A percentile compares a stretch with the other conserved stretches of the same genome.
These are phyloP conservation scores for Fusarium tupiense DNA, from an alignment of 2,329 filamentous ascomycete genomes.

Conservation along the genomic window DNA sequence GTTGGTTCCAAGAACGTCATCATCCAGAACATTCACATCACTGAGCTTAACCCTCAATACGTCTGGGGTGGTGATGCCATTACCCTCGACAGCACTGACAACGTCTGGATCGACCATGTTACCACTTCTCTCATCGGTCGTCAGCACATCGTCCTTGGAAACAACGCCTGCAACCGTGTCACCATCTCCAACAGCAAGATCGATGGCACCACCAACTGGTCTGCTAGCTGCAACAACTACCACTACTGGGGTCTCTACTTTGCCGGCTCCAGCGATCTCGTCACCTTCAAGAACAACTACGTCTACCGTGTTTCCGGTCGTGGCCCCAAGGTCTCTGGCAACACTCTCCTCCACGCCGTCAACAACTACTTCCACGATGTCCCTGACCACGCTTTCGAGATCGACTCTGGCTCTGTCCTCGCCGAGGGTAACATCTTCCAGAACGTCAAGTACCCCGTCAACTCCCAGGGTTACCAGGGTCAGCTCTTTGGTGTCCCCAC, in stretches of 20 bases:
- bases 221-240: slow-evolving; percentile 65
- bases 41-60: slow-evolving; percentile 65
- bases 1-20: slow-evolving; percentile 64
- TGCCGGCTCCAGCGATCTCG: slow-evolving; percentile 61
- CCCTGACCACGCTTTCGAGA: slow-evolving; percentile 67
- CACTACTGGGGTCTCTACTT: slow-evolving; percentile 71
- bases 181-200: slow-evolving; percentile 70
- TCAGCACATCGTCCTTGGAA: slow-evolving; percentile 69
- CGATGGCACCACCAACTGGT: slow-evolving; percentile 63
- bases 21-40: slow-evolving; percentile 67
- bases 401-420: slow-evolving; percentile 56
- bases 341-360: slow-evolving; percentile 66
- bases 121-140: slow-evolving; percentile 67
- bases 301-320: slow-evolving; percentile 67
- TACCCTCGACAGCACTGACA: slow-evolving; percentile 58
- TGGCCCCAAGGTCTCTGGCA: slow-evolving; percentile 65
- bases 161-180: slow-evolving; percentile 61
- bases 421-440: slow-evolving; percentile 69
- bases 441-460: slow-evolving; percentile 57
- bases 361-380: slow-evolving; percentile 71
- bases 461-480: slow-evolving; percentile 45
- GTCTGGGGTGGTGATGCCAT: slow-evolving; percentile 70
- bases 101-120: slow-evolving; percentile 63
- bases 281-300: slow-evolving; percentile 70
- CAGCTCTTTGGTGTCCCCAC: slow-evolving; percentile 48